Evolutionary conservation across 768 basidiomycete species (phyloP).

Genomic region (Phlebiopsis gigantea): DNA sequence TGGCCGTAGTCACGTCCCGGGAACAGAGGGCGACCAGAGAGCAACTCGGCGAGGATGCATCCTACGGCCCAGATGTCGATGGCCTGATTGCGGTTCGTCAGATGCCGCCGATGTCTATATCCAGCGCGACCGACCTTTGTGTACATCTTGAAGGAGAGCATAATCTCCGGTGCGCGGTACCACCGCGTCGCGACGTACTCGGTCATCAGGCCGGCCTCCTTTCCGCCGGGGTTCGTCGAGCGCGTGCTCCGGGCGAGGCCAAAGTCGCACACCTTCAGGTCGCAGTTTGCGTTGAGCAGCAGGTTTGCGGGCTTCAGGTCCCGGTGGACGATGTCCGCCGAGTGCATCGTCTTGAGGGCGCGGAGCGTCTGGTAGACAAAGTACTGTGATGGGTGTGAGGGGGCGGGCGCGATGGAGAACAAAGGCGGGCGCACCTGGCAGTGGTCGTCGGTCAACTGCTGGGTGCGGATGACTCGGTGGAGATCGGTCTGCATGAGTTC

Average conservation of each 20-base stretch:
- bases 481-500: slow-evolving; percentile 90
- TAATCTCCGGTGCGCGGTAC: slow-evolving; percentile 93
- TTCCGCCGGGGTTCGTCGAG: slow-evolving; percentile 46
- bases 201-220: slow-evolving; percentile 67
- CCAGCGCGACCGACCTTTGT: slow-evolving; percentile 45
- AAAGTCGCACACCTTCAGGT: slow-evolving; percentile 87
- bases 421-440: slow-evolving; percentile 27
- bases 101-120: slow-evolving; percentile 9
- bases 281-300: slow-evolving; percentile 84
- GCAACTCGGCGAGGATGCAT: slow-evolving; percentile 76
- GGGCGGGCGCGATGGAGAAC: not conserved
- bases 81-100: slow-evolving; percentile 31
- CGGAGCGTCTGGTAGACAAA: slow-evolving; percentile 83
- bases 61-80: slow-evolving; percentile 75
- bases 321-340: slow-evolving; percentile 74
- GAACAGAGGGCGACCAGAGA: slow-evolving; percentile 79
- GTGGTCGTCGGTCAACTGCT: slow-evolving; percentile 87
- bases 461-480: slow-evolving; percentile 88
- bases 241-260: slow-evolving; percentile 71
- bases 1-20: slow-evolving; percentile 86
- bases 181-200: slow-evolving; percentile 90
- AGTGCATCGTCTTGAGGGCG: slow-evolving; percentile 86
- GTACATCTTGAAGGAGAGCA: slow-evolving; percentile 91
- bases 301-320: slow-evolving; percentile 87
- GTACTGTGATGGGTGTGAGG: slow-evolving; percentile 39